Evolutionary conservation across 2,329 filamentous ascomycete genomes (phyloP), one percentile per base, ranked within the genome.

Genomic region (Cercospora sp.): DNA sequence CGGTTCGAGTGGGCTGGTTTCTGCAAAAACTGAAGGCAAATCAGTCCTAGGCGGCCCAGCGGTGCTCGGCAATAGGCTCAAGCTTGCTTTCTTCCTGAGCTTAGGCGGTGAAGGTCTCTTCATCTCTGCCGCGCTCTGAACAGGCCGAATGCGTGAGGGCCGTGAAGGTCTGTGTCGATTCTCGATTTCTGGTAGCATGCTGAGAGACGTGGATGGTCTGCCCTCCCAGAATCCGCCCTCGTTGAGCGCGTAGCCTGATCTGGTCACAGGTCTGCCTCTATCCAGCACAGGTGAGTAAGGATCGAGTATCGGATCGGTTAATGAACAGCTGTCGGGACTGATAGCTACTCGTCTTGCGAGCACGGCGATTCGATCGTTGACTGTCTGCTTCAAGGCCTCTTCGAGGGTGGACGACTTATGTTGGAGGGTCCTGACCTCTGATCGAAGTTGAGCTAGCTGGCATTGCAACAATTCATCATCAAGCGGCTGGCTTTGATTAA

Each of bases 391-490:
- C 16, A 64, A 13, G 20, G 61, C 48, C 18, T 64, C 61, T 12
- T 64, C 48, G 30, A 64, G 61, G 16, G 33, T 36, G 12, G 30
- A 64, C 6, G 61, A 55, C 30, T 64, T 64, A 3, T 64, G 61
- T 10, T 31, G 45, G 3, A 64, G 48, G 3, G 30, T 40, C 16
- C 31, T 40, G 12, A 64, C 48, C 20, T 64, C 61, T 12, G 61
- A 57, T 8, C 61, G 45, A 42, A 64, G 61, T 28, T 57, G 61
- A 40, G 30, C 61, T 1, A 51, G 13, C 31, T 36, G 61, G 7
- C 30, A 55, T 23, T 55, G 30, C 42, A 57, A 33, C 13, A 57
- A n/a, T 6, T 23, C 33, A 45, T 61, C 59, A 16, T 61, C 33
- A 4, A 18, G 31, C 8, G 51, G 16, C 8, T 45, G 45, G 18